phyloP scores from a whole-genome alignment of 352 stramenopile genomes.

The Pythium plurisporium region DNA sequence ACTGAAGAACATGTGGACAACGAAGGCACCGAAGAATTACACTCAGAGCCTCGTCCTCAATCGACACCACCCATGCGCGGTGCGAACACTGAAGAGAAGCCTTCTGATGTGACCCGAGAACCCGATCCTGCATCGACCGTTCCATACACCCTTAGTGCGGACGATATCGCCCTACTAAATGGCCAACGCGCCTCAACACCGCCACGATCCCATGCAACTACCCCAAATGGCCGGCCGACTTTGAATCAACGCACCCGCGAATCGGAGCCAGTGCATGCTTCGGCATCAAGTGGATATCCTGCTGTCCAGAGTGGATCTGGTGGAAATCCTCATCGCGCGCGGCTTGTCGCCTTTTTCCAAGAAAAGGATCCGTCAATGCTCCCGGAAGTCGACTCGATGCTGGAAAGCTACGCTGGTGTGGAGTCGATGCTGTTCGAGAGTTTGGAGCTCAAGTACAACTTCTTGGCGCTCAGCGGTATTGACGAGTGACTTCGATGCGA shows the following conservation, averaged over 20 bases:
- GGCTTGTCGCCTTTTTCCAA: conserved; percentile 58
- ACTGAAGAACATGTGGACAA: conserved; percentile 1
- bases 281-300: too few species aligned
- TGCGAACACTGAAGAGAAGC: too few species aligned
- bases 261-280: background rate
- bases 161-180: conserved; percentile 74
- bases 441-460: conserved; percentile 82
- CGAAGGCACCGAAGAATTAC: conserved; percentile 13
- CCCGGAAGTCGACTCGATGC: conserved; percentile 67
- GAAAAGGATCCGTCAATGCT: conserved; percentile 65
- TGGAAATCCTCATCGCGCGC: conserved; percentile 40
- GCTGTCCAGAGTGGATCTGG: background rate
- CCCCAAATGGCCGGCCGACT: background rate
- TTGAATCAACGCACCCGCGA: background rate
- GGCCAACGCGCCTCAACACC: conserved; percentile 25
- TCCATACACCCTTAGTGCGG: conserved; percentile 62
- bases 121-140: conserved; percentile 21
- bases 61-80: too few species aligned
- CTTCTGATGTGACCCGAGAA: background rate
- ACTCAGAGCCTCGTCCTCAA: too few species aligned
- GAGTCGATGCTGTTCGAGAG: conserved; percentile 76
- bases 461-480: conserved; percentile 38
- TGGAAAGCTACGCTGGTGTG: conserved; percentile 65
- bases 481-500: background rate
- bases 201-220: background rate